These are phyloP conservation scores for Pisolithus tinctorius DNA, from an alignment of 768 basidiomycete genomes.

Conservation along the genomic window DNA sequence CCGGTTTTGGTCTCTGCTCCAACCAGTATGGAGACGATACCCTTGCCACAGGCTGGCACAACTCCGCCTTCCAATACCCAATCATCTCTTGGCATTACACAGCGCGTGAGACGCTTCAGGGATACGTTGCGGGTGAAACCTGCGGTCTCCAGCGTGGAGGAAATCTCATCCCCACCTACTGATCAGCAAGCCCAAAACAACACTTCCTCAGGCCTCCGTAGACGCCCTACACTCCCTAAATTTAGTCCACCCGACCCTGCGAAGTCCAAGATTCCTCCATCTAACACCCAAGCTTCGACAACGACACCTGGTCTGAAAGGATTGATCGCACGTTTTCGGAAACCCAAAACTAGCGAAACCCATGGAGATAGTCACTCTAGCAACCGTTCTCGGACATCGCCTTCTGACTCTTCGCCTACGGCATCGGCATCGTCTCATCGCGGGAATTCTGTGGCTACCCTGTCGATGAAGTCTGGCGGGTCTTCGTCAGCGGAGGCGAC, in stretches of 20 bases:
- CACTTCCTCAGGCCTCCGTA: slow-evolving; percentile 27
- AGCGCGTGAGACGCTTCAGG: slow-evolving; percentile 66
- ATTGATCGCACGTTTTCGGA: slow-evolving; percentile 74
- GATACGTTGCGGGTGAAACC: slow-evolving; percentile 57
- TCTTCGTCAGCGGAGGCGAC: slow-evolving; percentile 10
- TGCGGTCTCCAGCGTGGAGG: slow-evolving; percentile 45
- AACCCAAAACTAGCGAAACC: slow-evolving; percentile 23
- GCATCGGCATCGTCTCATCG: slow-evolving; percentile 28
- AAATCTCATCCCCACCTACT: slow-evolving; percentile 36
- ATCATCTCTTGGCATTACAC: slow-evolving; percentile 49
- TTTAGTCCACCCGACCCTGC: slow-evolving; percentile 40
- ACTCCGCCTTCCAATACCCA: slow-evolving; percentile 30
- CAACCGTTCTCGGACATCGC: slow-evolving; percentile 23
- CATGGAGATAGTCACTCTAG: slow-evolving; percentile 25
- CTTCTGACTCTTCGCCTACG: slow-evolving; percentile 30
- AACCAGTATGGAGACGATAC: slow-evolving; percentile 61
- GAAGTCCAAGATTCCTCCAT: slow-evolving; percentile 47
- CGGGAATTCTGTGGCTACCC: slow-evolving; percentile 24
- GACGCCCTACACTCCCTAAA: slow-evolving; percentile 44
- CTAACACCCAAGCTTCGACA: slow-evolving; percentile 57
- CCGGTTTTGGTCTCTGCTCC: slow-evolving; percentile 63
- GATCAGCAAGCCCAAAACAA: slow-evolving; percentile 35
- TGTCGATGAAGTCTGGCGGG: slow-evolving; percentile 4
- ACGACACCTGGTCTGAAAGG: slow-evolving; percentile 71
- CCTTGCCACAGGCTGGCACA: slow-evolving; percentile 37